These are phyloP conservation scores for Phyllostachys edulis DNA, from an alignment of 176 grass and related monocot species.

Conservation along the genomic window DNA sequence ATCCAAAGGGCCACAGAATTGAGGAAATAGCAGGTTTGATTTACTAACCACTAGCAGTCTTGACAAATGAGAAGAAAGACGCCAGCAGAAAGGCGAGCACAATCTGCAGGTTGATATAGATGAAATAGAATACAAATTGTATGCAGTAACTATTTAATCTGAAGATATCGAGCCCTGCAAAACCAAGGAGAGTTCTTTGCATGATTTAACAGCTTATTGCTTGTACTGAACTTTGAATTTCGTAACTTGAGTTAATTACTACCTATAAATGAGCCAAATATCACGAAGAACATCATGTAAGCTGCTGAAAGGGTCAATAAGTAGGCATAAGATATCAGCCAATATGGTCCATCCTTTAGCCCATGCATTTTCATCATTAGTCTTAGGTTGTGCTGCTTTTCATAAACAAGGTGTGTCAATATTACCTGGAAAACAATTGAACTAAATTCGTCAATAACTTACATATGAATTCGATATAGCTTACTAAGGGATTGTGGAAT, in stretches of 20 bases:
- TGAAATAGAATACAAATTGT: slow-evolving; percentile 65
- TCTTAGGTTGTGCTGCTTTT: slow-evolving; percentile 71
- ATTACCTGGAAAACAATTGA: slow-evolving; percentile 31
- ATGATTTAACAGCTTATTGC: slow-evolving; percentile 4
- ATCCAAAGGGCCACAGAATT: not conserved
- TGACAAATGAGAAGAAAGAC: slow-evolving; percentile 59
- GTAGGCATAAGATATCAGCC: slow-evolving; percentile 58
- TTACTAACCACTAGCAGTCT: slow-evolving; percentile 47
- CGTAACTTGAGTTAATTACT: not conserved
- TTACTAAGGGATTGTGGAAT: too few species aligned
- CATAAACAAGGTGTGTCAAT: slow-evolving; percentile 48
- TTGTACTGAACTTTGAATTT: not conserved
- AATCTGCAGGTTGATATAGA: slow-evolving; percentile 62
- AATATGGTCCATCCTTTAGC: slow-evolving; percentile 54
- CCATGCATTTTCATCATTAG: slow-evolving; percentile 86
- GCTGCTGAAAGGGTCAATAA: slow-evolving; percentile 50
- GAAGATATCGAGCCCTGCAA: slow-evolving; percentile 62
- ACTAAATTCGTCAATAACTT: not conserved
- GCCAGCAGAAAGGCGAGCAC: slow-evolving; percentile 51
- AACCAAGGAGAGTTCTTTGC: not conserved
- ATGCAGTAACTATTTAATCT: slow-evolving; percentile 55
- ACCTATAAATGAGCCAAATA: slow-evolving; percentile 63
- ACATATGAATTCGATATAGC: not conserved
- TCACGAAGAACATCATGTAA: slow-evolving; percentile 51
- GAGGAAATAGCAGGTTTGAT: not conserved